Evolutionary conservation across 176 grass and related monocot species (phyloP), one percentile per base, ranked within the genome.

Genomic region (Eleusine coracana): DNA sequence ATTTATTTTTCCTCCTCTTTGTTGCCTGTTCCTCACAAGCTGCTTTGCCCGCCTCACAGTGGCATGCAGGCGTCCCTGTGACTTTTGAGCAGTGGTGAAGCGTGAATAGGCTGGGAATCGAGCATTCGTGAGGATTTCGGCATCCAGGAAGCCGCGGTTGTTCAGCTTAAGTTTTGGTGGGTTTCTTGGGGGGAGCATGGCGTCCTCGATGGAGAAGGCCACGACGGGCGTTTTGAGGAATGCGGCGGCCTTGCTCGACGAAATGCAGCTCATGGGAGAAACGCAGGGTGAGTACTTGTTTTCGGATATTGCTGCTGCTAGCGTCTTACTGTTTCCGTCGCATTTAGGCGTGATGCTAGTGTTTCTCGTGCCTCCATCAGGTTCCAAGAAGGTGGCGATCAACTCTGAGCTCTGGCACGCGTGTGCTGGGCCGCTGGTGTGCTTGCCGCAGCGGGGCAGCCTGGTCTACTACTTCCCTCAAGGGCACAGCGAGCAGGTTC

Each of bases 341-440:
- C 58, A 2, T 44, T 61, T 61, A 21, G 45, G n/a, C 28, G n/a
- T 82, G 51, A 87, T 31, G 40, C 38, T 38, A 78, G 29, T 50
- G 7, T 38, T 50, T 38, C 4, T 7, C 77, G 65, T 76, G 20
- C 36, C 65, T 42, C 70, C 7, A 64, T 29, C 50, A 97, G 94
- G 79, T 42, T 80, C 74, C 23, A 99, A 93, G 87, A 99, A 94
- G 87, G 85, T 92, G 87, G 88, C 96, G 83, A 92, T 99, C 88
- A 93, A 94, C 81, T 96, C 97, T 5, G 93, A 99, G 80, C 85
- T 99, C 71, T 99, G 97, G 97, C 97, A 99, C 81, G 91, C 93
- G 23, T 99, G 97, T 73, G 97, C 97, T 21, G 97, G 97, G 21
- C 97, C 93, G 37, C 87, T 99, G 5, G 93, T 96, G 21, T 92